Conservation (phyloP, 495 filamentous ascomycete species). For the Trichoderma orchidacearum region DNA sequence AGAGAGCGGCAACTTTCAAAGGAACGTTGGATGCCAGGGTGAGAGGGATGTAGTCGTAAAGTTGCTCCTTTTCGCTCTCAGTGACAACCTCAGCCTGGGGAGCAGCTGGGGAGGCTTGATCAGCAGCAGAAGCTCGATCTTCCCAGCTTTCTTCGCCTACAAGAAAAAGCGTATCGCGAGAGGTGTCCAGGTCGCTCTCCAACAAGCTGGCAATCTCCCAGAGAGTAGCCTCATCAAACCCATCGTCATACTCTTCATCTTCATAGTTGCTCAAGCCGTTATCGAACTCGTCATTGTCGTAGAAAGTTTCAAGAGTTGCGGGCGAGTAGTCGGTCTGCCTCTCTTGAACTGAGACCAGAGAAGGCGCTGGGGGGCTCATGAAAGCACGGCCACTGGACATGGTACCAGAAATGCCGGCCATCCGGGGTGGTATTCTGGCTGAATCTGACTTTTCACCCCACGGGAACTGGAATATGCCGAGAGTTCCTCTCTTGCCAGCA, state of each 20-base stretch:
- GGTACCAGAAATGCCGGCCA: slow-evolving; percentile 31
- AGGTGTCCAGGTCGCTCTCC: slow-evolving; percentile 16
- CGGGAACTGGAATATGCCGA: slow-evolving; percentile 44
- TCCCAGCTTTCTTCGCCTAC: not conserved
- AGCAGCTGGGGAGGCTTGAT: not conserved
- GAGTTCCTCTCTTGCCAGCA: slow-evolving; percentile 32
- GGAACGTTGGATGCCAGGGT: not conserved
- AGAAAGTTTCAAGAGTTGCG: slow-evolving; percentile 16
- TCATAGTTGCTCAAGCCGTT: slow-evolving; percentile 21
- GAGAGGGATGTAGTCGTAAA: not conserved
- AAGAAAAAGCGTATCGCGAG: not conserved
- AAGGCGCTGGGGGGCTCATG: not conserved
- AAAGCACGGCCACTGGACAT: slow-evolving; percentile 16
- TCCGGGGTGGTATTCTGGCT: slow-evolving; percentile 22
- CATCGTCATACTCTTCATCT: slow-evolving; percentile 29
- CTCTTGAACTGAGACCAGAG: not conserved
- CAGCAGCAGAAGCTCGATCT: not conserved
- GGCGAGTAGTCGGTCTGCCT: not conserved
- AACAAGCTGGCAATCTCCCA: slow-evolving; percentile 45
- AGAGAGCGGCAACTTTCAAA: not conserved
- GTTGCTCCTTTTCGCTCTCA: not conserved
- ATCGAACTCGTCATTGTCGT: slow-evolving; percentile 37
- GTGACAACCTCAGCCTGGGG: not conserved
- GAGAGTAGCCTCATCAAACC: slow-evolving; percentile 40
- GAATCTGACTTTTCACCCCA: slow-evolving; percentile 44